Percentiles rank a stretch among this genome's conserved stretches.
phyloP scores from a whole-genome alignment of 345 rosid genomes.

The Gossypium arboreum region DNA sequence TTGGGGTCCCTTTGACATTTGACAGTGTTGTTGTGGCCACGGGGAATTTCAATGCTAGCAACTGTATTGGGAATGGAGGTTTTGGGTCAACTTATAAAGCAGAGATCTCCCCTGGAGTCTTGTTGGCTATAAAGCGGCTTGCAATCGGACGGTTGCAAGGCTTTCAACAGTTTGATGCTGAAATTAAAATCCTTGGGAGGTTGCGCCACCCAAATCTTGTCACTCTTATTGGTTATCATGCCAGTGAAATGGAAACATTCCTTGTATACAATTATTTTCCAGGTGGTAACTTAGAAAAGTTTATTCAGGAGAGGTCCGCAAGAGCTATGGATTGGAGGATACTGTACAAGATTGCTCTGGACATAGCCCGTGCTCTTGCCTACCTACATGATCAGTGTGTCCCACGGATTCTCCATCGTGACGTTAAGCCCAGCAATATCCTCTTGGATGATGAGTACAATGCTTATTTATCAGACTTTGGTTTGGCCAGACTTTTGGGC shows the following conservation, averaged over 20 bases:
- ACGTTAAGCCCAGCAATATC: slow-evolving; percentile 94
- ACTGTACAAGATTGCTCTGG: slow-evolving; percentile 85
- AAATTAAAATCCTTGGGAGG: slow-evolving; percentile 53
- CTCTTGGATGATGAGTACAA: slow-evolving; percentile 66
- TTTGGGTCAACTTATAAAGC: slow-evolving; percentile 68
- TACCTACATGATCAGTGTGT: slow-evolving; percentile 85
- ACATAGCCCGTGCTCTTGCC: slow-evolving; percentile 83
- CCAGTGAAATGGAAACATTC: slow-evolving; percentile 60
- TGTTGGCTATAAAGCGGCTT: slow-evolving; percentile 59
- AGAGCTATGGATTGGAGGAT: slow-evolving; percentile 61
- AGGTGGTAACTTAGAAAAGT: slow-evolving; percentile 57
- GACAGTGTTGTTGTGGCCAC: slow-evolving; percentile 58
- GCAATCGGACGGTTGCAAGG: slow-evolving; percentile 67
- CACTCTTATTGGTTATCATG: slow-evolving; percentile 55
- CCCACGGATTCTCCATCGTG: slow-evolving; percentile 88
- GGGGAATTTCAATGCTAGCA: slow-evolving; percentile 48
- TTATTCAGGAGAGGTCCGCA: slow-evolving; percentile 57
- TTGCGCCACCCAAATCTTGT: slow-evolving; percentile 60
- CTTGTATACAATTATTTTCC: slow-evolving; percentile 65
- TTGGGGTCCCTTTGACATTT: slow-evolving; percentile 44
- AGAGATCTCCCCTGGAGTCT: slow-evolving; percentile 38
- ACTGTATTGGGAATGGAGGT: slow-evolving; percentile 68
- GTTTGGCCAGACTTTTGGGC: slow-evolving; percentile 80
- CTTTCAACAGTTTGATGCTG: slow-evolving; percentile 57
- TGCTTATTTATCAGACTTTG: slow-evolving; percentile 87